Percentiles rank a stretch among this genome's conserved stretches.
These are phyloP conservation scores for Raffaelea deltoideospora DNA, from an alignment of 2,329 filamentous ascomycete species.

Conservation along the genomic window DNA sequence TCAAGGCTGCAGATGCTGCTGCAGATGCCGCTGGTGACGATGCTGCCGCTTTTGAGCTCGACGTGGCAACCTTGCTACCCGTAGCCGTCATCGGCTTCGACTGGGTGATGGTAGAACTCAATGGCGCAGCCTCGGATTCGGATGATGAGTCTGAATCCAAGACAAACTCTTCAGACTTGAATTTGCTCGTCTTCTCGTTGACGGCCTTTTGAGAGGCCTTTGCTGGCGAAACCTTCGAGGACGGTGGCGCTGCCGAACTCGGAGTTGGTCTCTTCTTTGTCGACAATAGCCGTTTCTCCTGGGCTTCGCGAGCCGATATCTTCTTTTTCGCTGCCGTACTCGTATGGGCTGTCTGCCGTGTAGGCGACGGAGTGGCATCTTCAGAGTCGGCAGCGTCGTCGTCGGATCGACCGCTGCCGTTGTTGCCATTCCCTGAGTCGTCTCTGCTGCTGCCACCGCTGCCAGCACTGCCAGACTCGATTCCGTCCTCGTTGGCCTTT, in stretches of 20 bases:
- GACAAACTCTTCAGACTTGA: slow-evolving; percentile 40
- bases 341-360: slow-evolving; percentile 20
- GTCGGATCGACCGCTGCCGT: slow-evolving; percentile 8
- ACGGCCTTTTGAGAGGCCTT: slow-evolving; percentile 27
- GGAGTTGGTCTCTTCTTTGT: slow-evolving; percentile 22
- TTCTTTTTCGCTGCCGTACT: slow-evolving; percentile 28
- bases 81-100: slow-evolving; percentile 2
- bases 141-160: slow-evolving; percentile 36
- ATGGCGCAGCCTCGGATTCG: slow-evolving; percentile 21
- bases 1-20: no score
- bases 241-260: not conserved
- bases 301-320: slow-evolving; percentile 33
- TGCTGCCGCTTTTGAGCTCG: no score
- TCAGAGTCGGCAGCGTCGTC: slow-evolving; percentile 13
- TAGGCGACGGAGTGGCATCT: slow-evolving; percentile 6
- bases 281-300: slow-evolving; percentile 38
- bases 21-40: no score
- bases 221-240: slow-evolving; percentile 20
- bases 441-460: slow-evolving; percentile 25
- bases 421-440: slow-evolving; percentile 17
- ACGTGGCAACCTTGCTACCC: no score
- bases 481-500: slow-evolving; percentile 30
- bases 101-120: slow-evolving; percentile 17
- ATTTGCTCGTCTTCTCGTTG: slow-evolving; percentile 22
- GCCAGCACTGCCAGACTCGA: slow-evolving; percentile 9